Conservation (phyloP, 768 basidiomycete genomes). For the Amanita muscaria region DNA sequence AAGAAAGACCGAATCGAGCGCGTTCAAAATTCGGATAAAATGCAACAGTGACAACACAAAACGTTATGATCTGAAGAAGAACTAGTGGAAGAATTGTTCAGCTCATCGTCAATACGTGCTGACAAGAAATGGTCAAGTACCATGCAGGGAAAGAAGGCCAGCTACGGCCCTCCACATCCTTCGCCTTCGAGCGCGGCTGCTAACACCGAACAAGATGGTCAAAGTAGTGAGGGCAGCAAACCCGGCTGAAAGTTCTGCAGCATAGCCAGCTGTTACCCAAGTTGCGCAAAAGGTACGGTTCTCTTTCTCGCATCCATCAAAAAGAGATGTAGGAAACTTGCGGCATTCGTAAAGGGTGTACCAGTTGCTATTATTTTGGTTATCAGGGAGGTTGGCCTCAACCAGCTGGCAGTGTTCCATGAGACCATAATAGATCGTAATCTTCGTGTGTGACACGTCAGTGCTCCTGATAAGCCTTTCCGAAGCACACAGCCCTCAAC, state of each 20-base stretch:
- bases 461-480: conserved; percentile 35
- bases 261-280: conserved; percentile 67
- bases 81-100: conserved; percentile 27
- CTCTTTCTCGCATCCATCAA: conserved; percentile 40
- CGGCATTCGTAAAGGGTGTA: conserved; percentile 57
- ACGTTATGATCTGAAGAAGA: conserved; percentile 51
- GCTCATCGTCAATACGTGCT: not conserved
- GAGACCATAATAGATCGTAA: conserved; percentile 53
- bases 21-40: conserved; percentile 50
- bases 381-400: conserved; percentile 37
- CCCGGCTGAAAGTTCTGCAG: conserved; percentile 54
- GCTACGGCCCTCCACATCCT: conserved; percentile 74
- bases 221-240: conserved; percentile 51
- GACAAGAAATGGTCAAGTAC: conserved; percentile 24
- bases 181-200: conserved; percentile 62
- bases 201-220: conserved; percentile 58
- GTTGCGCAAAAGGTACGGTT: conserved; percentile 52
- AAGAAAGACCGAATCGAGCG: conserved; percentile 56
- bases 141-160: conserved; percentile 51
- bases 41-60: conserved; percentile 54
- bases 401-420: conserved; percentile 46
- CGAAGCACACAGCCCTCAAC: conserved; percentile 1
- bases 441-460: conserved; percentile 37
- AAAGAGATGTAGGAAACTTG: conserved; percentile 48
- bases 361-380: conserved; percentile 31